Evolutionary conservation across 2,329 filamentous ascomycete species (phyloP), one percentile per base, ranked within the genome.

Genomic region (Monilinia fructigena): DNA sequence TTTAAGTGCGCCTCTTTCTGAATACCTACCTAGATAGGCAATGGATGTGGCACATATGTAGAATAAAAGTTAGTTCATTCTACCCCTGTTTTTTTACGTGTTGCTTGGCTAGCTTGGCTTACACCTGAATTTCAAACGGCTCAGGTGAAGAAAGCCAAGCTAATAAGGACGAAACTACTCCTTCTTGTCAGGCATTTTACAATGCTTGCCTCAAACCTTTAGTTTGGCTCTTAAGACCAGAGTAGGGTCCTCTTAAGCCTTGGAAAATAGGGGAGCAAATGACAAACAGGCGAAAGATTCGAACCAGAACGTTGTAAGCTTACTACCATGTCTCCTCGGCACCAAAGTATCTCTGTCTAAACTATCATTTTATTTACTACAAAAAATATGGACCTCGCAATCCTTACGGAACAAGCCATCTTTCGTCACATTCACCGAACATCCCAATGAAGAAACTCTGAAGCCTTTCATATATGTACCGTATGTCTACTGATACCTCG

Each of bases 231-330:
- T 18, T 16, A 38, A 2, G 8, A 61, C 5, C 18, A 38, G 2
- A 38, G 6, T 20, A 14, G 10, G 11, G 23, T 40, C 4, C 11
- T 23, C 7, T 20, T 12, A 12, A 61, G 45, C 58, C 45, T 2
- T 20, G 16, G 38, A 23, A n/a, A 2, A 38, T 50, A 26, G 31
- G n/a, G 4, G n/a, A 26, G 28, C 11, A n/a, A 42, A 40, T 16
- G 35, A 42, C 1, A 20, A 54, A 42, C 35, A 54, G 35, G 26
- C 40, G 20, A 35, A 42, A 6, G 11, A 53, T 26, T 20, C 42
- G 3, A 8, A 31, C 18, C 11, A 60, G 20, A 61, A 65, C 63
- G 63, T 65, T 53, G 55, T 61, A 65, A 65, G 63, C 63, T 65
- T 60, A 65, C 63, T 4, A 65, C 63, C 63, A 65, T 54, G 55